phyloP scores from a whole-genome alignment of 768 basidiomycete genomes.

The Tricholoma furcatifolium region DNA sequence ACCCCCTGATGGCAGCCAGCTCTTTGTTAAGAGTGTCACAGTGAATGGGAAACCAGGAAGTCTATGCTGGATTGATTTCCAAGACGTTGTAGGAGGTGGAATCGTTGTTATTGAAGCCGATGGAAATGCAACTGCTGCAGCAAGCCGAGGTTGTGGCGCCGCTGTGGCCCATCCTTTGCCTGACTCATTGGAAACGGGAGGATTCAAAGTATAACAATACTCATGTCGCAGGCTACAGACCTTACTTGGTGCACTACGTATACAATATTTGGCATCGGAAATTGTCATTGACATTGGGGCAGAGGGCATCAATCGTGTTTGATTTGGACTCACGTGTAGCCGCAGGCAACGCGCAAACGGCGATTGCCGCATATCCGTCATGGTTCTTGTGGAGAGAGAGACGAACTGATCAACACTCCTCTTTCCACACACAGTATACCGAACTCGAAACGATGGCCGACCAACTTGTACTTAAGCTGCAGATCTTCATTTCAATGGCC shows the following conservation, averaged over 20 bases:
- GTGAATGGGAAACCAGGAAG: constrained; percentile 39
- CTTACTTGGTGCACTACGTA: no score
- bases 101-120: constrained; percentile 44
- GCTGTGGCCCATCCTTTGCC: constrained; percentile 29
- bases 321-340: no score
- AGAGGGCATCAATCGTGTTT: no score
- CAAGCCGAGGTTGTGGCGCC: constrained; percentile 36
- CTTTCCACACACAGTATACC: constrained; percentile 12
- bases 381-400: not conserved
- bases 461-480: constrained; percentile 48
- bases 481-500: constrained; percentile 1
- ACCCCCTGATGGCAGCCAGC: constrained; percentile 37
- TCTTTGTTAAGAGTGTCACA: constrained; percentile 44
- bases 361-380: constrained; percentile 23
- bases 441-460: constrained; percentile 44
- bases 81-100: constrained; percentile 43
- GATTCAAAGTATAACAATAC: constrained; percentile 22
- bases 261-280: no score
- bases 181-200: constrained; percentile 39
- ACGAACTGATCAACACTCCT: constrained; percentile 2
- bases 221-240: not conserved
- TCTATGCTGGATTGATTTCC: constrained; percentile 44
- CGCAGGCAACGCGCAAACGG: constrained; percentile 7
- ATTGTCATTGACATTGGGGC: no score
- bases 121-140: constrained; percentile 33